Base-by-base conservation (phyloP, 805 yeast species). In the Saccharomycopsis javanensis region DNA sequence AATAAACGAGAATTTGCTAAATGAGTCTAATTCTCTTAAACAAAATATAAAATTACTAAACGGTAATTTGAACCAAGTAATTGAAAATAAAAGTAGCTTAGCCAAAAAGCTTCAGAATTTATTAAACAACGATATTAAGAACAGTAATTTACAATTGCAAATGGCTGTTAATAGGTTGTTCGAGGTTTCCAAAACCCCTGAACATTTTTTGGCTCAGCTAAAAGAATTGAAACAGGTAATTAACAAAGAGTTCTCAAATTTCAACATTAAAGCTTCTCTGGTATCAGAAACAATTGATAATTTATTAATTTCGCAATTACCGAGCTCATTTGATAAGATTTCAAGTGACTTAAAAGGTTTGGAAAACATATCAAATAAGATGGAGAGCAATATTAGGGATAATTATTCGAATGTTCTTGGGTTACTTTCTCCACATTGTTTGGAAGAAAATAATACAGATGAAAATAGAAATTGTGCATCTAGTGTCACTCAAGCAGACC, bases 11-110 rank as follows among this genome's bases (percentile, higher is more conserved):
- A 66, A 64, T 45, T 55, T 74, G 23, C 63, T 69, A 37, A 61
- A 64, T 6, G 66, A 72, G 1, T 71, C 75, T 10, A 66, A 66
- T 5, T 66, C 64, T 42, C 67, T 73, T 57, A 70, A 68, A 56
- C 57, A 64, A 0, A 59, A 71, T 1, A 63, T 72, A n/a, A 65
- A 65, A 25, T 58, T 64, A 3, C 65, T 70, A 50, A 68, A 68
- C 52, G 56, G 58, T 4, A 71, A 71, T 37, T 51, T 72, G 13
- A 33, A 56, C 4, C 58, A 57, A 7, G 58, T 71, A 51, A 60
- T 65, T 38, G 56, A 61, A 4, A 64, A 62, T 57, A 68, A 68
- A 48, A 34, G 34, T 2, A 57, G 60, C 2, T 59, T 68, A 0
- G 68, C 65, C 37, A 28, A 54, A 4, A 51, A 58, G 2, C 55